A percentile compares a stretch with the other conserved stretches of the same genome.
These are phyloP conservation scores for Leccinellum luteum DNA, from an alignment of 768 basidiomycete species.

Conservation along the genomic window DNA sequence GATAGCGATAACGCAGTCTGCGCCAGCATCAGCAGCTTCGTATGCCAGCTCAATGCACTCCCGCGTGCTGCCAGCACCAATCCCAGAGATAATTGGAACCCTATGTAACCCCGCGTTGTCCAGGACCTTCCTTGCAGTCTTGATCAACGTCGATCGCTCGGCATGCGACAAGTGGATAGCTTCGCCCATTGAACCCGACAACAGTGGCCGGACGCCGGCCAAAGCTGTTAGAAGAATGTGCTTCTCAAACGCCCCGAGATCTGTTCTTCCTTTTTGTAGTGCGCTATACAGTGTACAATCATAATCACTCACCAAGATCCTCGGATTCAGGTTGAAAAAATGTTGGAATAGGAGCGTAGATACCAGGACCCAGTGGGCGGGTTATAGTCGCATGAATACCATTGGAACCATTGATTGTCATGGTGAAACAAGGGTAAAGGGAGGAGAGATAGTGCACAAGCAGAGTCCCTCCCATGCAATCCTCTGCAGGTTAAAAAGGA, in stretches of 20 bases:
- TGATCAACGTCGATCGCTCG: conserved; percentile 67
- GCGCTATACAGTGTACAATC: not conserved
- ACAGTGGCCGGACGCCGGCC: conserved; percentile 68
- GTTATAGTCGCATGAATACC: conserved; percentile 21
- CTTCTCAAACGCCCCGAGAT: conserved; percentile 63
- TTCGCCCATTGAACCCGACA: conserved; percentile 86
- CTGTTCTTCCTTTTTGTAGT: conserved; percentile 27
- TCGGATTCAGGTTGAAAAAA: conserved; percentile 77
- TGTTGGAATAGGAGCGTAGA: conserved; percentile 84
- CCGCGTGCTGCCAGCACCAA: conserved; percentile 78
- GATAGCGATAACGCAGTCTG: conserved; percentile 85
- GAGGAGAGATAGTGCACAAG: not conserved
- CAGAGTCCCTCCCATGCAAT: not conserved
- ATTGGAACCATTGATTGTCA: conserved; percentile 37
- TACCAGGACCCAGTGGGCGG: conserved; percentile 68
- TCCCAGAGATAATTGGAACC: conserved; percentile 77
- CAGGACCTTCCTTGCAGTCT: conserved; percentile 64
- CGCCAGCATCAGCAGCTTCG: conserved; percentile 81
- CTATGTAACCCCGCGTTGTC: conserved; percentile 58
- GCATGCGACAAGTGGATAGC: conserved; percentile 68
- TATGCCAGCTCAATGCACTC: conserved; percentile 74
- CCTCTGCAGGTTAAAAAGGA: conserved; percentile 5
- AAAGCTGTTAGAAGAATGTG: conserved; percentile 65
- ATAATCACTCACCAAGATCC: conserved; percentile 66
- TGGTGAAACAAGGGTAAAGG: conserved; percentile 18